These are phyloP conservation scores for Neurospora sp. DNA, from an alignment of 495 filamentous ascomycete species.

Conservation along the genomic window DNA sequence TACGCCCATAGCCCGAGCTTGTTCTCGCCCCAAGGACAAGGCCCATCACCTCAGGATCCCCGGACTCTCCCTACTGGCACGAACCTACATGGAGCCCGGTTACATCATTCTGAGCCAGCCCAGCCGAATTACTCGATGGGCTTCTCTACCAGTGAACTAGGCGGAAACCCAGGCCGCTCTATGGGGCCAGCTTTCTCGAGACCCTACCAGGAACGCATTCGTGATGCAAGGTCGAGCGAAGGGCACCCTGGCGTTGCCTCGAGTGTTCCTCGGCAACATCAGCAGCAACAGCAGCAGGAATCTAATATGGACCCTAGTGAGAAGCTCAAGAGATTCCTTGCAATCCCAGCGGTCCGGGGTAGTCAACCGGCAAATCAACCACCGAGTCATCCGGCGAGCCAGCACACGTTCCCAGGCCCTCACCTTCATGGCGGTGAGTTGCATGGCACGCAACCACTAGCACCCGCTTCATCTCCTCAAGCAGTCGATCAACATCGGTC, in stretches of 20 bases:
- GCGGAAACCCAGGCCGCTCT: conserved; percentile 39
- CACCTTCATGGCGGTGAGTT: not conserved
- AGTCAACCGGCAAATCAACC: conserved; percentile 1
- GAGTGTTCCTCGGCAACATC: not conserved
- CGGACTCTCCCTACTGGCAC: conserved; percentile 21
- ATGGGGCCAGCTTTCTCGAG: conserved; percentile 58
- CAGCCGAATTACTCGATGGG: conserved; percentile 34
- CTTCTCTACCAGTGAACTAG: conserved; percentile 59
- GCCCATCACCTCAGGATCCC: conserved; percentile 24
- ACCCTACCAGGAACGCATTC: conserved; percentile 56
- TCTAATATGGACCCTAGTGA: conserved; percentile 15
- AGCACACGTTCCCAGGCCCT: not conserved
- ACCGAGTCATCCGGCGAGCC: not conserved
- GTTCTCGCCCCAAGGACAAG: conserved; percentile 25
- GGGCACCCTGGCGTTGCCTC: conserved; percentile 6
- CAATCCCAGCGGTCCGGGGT: conserved; percentile 5
- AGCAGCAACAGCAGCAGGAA: conserved; percentile 6
- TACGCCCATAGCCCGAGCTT: conserved; percentile 17
- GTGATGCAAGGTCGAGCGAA: conserved; percentile 34
- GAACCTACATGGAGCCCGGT: conserved; percentile 17
- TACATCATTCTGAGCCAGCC: conserved; percentile 1
- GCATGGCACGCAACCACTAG: not conserved
- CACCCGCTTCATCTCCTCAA: not conserved
- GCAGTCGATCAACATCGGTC: conserved; percentile 7
- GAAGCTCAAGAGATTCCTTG: conserved; percentile 23